phyloP scores from a whole-genome alignment of 371 early-diverging fungal species.

The Rhizopus arrhizus region DNA sequence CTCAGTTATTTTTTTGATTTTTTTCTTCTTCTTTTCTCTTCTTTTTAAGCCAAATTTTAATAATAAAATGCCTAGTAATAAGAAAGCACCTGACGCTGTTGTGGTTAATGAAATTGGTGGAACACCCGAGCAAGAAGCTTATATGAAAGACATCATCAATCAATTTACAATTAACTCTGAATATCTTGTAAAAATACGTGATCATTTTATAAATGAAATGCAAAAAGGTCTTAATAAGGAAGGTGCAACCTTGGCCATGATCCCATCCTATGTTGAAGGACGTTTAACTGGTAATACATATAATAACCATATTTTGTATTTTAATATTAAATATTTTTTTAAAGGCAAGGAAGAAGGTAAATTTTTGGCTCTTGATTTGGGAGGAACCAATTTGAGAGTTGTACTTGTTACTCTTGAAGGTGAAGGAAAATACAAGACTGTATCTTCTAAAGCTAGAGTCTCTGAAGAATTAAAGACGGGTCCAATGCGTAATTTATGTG shows the following conservation, averaged over 20 bases:
- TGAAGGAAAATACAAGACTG: constrained; percentile 63
- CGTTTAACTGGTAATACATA: constrained; percentile 44
- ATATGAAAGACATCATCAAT: constrained; percentile 48
- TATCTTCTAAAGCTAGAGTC: constrained; percentile 79
- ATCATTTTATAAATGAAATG: constrained; percentile 75
- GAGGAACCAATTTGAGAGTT: constrained; percentile 93
- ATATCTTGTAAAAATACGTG: constrained; percentile 64
- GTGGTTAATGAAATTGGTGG: constrained; percentile 39
- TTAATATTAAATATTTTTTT: neutral
- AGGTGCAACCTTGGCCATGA: constrained; percentile 74
- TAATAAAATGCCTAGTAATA: constrained; percentile 6
- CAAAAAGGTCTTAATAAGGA: constrained; percentile 67
- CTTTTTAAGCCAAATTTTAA: constrained; percentile 7
- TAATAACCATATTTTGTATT: neutral
- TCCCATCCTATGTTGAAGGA: constrained; percentile 74
- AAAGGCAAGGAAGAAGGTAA: constrained; percentile 72
- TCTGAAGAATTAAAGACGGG: constrained; percentile 79
- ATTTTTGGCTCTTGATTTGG: constrained; percentile 91
- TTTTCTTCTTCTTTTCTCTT: constrained; percentile 13
- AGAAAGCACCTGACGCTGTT: constrained; percentile 26
- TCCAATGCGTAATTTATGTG: constrained; percentile 54
- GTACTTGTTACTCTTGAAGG: constrained; percentile 85
- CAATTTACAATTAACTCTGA: constrained; percentile 63
- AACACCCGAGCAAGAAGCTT: constrained; percentile 51
- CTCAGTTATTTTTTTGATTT: constrained; percentile 1